Evolutionary conservation across 2,329 filamentous ascomycete genomes (phyloP), one percentile per base, ranked within the genome.

Genomic region (Periconia digitata): DNA sequence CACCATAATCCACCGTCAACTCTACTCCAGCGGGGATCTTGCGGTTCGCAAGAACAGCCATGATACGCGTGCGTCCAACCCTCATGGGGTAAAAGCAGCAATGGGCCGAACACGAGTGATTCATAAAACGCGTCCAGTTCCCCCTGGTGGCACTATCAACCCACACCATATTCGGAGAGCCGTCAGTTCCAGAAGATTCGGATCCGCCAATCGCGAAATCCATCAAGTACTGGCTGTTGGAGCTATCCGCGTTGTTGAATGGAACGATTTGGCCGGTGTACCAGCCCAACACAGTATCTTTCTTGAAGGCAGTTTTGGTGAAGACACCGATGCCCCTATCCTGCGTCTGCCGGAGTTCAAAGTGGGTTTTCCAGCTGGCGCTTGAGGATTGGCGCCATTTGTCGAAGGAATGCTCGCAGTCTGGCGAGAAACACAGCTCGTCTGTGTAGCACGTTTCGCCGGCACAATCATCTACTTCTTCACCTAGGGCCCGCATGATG

Each of bases 41-140:
- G 15, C 18, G 42, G 1, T 44, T 29, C 8, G 50, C 43, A 41
- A 54, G 42, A 10, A 58, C 46, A 8, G 35, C 43, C 54, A 60
- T 60, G 18, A 58, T 53, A 7, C 52, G 29, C 35, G 46, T 46
- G 2, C 32, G 29, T 7, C 54, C 54, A 2, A 56, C 49, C 12
- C 54, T 23, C 17, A 48, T 39, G 3, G 54, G 13, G 6, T 47
- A 17, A 29, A 56, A 60, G 0, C 38, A 23, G 17, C 46, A 42
- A 40, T 55, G 43, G 18, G 54, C 34, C 1, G 44, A 35, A 32
- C 56, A 60, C 1, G 37, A 46, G 27, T 58, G 55, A 21, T 58
- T 60, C 17, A 58, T 56, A 24, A 60, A 60, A 8, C 57, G 35
- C 27, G 53, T 58, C 55, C 55, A 60, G 37, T 58, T 58, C 2